Conservation (phyloP, 23 red algal species). For the Pyropia yezoensis region DNA sequence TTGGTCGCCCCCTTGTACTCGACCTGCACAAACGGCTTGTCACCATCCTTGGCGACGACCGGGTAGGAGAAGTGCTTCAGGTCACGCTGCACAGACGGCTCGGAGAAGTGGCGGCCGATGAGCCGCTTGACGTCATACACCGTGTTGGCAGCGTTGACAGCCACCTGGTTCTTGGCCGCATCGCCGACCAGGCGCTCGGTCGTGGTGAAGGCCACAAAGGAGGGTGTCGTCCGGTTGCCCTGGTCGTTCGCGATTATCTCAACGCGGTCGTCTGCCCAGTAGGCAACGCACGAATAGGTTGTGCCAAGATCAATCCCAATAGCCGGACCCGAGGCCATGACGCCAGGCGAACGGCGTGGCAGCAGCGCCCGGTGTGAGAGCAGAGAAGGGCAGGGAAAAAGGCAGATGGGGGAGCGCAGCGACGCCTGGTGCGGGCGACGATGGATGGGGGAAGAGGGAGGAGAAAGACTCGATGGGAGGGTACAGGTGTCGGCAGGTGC, state of each 20-base stretch:
- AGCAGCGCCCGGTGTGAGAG: no score
- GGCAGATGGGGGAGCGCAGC: no score
- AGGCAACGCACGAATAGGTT: constrained; percentile 37
- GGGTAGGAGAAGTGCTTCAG: constrained; percentile 45
- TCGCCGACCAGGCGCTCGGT: constrained; percentile 53
- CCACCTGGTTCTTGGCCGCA: constrained; percentile 63
- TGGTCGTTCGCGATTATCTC: constrained; percentile 48
- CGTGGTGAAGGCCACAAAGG: constrained; percentile 48
- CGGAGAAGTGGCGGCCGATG: constrained; percentile 49
- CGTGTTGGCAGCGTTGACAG: constrained; percentile 43
- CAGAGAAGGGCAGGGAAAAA: no score
- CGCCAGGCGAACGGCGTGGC: no score
- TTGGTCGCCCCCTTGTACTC: constrained; percentile 23
- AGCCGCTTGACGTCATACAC: constrained; percentile 55
- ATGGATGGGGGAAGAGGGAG: no score
- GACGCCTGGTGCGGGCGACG: no score
- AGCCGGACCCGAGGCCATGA: not conserved
- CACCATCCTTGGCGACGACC: constrained; percentile 20
- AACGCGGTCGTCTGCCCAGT: constrained; percentile 25
- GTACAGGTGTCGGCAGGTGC: no score
- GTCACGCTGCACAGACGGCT: constrained; percentile 44
- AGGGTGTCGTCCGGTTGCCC: constrained; percentile 57
- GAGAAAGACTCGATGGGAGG: no score
- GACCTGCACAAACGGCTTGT: constrained; percentile 46
- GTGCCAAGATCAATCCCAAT: constrained; percentile 55